These are phyloP conservation scores for Durio zibethinus DNA, from an alignment of 345 rosid genomes.

Conservation along the genomic window DNA sequence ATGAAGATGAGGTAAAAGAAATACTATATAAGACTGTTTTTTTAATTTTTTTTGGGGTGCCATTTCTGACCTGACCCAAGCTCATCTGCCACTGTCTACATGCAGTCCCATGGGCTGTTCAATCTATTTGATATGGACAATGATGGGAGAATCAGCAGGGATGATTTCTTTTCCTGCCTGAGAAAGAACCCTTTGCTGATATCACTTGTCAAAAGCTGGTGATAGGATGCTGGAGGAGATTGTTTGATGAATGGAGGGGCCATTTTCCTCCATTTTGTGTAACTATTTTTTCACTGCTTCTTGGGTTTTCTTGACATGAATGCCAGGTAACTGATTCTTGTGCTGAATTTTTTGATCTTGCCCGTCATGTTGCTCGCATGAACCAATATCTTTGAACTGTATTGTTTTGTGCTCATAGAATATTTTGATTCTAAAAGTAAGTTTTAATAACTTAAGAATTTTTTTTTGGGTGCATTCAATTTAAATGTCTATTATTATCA, in stretches of 20 bases:
- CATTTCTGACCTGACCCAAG: neutral
- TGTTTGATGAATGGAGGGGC: slow-evolving; percentile 22
- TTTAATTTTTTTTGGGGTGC: neutral
- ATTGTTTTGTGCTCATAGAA: no score
- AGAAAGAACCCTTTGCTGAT: slow-evolving; percentile 70
- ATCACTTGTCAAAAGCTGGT: slow-evolving; percentile 29
- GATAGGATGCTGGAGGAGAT: slow-evolving; percentile 33
- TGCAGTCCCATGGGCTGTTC: slow-evolving; percentile 58
- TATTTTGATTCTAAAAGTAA: no score
- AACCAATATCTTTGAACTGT: no score
- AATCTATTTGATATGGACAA: slow-evolving; percentile 47
- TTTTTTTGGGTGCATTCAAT: no score
- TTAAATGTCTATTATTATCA: no score
- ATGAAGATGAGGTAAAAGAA: slow-evolving; percentile 51
- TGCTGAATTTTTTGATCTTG: neutral
- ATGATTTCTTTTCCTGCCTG: slow-evolving; percentile 53
- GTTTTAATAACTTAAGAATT: no score
- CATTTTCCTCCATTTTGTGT: neutral
- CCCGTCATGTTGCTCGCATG: no score
- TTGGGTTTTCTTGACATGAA: neutral
- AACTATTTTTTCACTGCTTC: neutral
- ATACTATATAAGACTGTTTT: neutral
- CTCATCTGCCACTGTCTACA: neutral
- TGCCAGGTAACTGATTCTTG: neutral
- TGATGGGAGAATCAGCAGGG: slow-evolving; percentile 52